These are phyloP conservation scores for Macrophomina phaseolina DNA, from an alignment of 2,329 filamentous ascomycete species.

Conservation along the genomic window DNA sequence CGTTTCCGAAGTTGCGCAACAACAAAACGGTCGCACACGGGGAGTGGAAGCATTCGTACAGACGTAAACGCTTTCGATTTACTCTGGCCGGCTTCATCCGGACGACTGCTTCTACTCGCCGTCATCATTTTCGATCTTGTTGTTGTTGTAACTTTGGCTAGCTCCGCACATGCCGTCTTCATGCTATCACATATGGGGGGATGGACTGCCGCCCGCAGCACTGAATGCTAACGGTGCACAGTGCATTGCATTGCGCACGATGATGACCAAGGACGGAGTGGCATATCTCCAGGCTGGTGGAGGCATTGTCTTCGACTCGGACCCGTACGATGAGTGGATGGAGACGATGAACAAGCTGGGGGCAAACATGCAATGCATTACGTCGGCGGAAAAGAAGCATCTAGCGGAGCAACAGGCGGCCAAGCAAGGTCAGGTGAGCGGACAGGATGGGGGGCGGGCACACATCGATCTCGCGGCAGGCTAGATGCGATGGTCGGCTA, in stretches of 20 bases:
- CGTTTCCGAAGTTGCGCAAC: neutral
- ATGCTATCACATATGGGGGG: neutral
- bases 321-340: constrained; percentile 88
- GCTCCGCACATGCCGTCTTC: neutral
- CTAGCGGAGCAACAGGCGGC: constrained; percentile 52
- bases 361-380: constrained; percentile 88
- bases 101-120: neutral
- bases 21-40: neutral
- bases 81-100: neutral
- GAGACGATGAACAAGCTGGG: constrained; percentile 95
- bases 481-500: constrained; percentile 30
- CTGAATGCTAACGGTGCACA: constrained; percentile 5
- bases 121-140: neutral
- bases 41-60: neutral
- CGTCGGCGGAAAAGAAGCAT: constrained; percentile 76
- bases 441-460: constrained; percentile 28
- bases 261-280: constrained; percentile 89
- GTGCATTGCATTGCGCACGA: constrained; percentile 82
- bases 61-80: neutral
- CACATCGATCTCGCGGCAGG: constrained; percentile 40
- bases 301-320: constrained; percentile 92
- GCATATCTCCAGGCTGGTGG: constrained; percentile 90
- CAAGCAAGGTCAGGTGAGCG: constrained; percentile 31
- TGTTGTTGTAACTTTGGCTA: neutral
- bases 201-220: neutral